Percentiles rank a stretch among this genome's conserved stretches.
phyloP scores from a whole-genome alignment of 169 alveolate species.

The Eimeria praecox region DNA sequence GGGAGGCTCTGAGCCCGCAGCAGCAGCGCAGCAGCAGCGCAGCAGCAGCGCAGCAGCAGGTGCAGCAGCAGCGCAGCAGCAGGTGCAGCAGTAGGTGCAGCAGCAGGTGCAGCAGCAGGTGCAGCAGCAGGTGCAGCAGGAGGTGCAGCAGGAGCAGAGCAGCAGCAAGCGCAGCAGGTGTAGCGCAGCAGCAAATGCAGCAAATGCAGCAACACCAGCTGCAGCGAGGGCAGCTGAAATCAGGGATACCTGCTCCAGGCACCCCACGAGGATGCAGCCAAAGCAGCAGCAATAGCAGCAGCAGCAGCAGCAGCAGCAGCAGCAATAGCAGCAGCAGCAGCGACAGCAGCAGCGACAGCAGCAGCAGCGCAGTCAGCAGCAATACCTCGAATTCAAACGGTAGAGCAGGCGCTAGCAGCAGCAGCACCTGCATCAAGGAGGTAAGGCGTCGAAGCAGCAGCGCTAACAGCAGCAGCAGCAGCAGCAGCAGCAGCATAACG shows the following conservation, averaged over 20 bases:
- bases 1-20: not conserved
- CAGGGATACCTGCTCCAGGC: not conserved
- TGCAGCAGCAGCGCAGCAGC: slow-evolving; percentile 39
- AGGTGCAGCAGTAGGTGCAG: slow-evolving; percentile 9
- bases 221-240: not conserved
- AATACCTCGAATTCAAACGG: not conserved
- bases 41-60: not conserved
- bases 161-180: not conserved
- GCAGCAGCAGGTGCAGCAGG: too few relatives aligned
- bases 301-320: slow-evolving; percentile 17
- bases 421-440: not conserved
- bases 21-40: not conserved
- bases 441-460: too few relatives aligned
- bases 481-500: not conserved
- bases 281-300: not conserved
- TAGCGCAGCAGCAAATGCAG: not conserved
- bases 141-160: not conserved
- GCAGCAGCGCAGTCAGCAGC: not conserved
- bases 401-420: not conserved
- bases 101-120: not conserved
- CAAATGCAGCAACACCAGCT: not conserved
- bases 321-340: not conserved
- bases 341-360: not conserved
- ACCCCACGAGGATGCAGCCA: not conserved
- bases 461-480: not conserved